Evolutionary conservation across 2,329 filamentous ascomycete genomes (phyloP).

Genomic region (Dothideomycetes sp.): DNA sequence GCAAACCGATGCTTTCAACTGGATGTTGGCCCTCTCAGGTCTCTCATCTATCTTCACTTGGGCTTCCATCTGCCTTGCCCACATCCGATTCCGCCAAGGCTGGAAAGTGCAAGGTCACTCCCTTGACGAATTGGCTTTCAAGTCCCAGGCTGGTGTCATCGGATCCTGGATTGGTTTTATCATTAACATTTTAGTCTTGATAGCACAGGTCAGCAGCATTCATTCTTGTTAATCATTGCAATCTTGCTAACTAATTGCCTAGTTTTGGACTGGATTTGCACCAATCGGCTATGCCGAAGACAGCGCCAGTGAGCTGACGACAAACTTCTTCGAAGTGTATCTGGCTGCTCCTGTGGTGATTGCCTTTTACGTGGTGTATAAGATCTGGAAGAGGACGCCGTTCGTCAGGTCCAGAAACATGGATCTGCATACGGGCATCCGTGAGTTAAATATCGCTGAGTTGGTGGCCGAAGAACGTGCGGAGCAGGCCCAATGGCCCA

Average conservation of each 20-base stretch:
- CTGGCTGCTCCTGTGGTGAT: slow-evolving; percentile 58
- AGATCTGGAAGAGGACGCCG: slow-evolving; percentile 61
- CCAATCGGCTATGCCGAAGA: slow-evolving; percentile 52
- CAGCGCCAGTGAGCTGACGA: slow-evolving; percentile 39
- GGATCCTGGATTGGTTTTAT: slow-evolving; percentile 74
- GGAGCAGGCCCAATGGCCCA: slow-evolving; percentile 50
- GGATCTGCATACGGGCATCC: slow-evolving; percentile 76
- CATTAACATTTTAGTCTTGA: slow-evolving; percentile 68
- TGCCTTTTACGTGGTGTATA: slow-evolving; percentile 63
- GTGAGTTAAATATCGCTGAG: slow-evolving; percentile 73
- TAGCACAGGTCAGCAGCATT: too few species aligned
- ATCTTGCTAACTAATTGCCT: too few species aligned
- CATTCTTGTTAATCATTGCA: too few species aligned
- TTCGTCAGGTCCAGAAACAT: slow-evolving; percentile 63
- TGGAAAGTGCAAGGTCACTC: slow-evolving; percentile 53
- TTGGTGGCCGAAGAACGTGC: slow-evolving; percentile 71
- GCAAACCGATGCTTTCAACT: slow-evolving; percentile 46
- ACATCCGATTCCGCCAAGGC: slow-evolving; percentile 56
- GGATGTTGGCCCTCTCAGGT: slow-evolving; percentile 62
- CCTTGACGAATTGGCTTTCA: slow-evolving; percentile 72
- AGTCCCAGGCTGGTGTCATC: slow-evolving; percentile 64
- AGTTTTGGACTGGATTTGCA: slow-evolving; percentile 71
- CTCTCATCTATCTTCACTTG: slow-evolving; percentile 68
- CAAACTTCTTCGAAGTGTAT: slow-evolving; percentile 66
- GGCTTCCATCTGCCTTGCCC: slow-evolving; percentile 57